These are phyloP conservation scores for Penicillium paxilli DNA, from an alignment of 495 filamentous ascomycete genomes.

Conservation along the genomic window DNA sequence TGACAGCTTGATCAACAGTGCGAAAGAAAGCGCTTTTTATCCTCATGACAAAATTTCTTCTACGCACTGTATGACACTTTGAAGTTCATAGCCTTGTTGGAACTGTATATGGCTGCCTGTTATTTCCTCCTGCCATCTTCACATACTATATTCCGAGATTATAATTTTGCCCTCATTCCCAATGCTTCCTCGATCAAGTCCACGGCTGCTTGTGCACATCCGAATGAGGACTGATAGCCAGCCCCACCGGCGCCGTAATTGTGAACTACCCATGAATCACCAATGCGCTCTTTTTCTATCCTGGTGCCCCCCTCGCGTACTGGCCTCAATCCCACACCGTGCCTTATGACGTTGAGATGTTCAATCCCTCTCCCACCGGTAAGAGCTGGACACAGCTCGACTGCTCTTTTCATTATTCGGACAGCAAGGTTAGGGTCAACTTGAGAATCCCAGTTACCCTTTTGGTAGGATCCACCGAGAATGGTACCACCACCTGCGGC, in stretches of 20 bases:
- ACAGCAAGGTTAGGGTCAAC: constrained; percentile 75
- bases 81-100: no score
- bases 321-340: constrained; percentile 84
- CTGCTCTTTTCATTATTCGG: constrained; percentile 81
- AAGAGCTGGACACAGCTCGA: constrained; percentile 70
- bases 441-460: constrained; percentile 74
- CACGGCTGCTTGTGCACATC: constrained; percentile 53
- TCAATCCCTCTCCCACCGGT: constrained; percentile 72
- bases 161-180: no score
- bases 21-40: no score
- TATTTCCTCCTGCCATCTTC: no score
- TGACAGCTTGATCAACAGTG: no score
- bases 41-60: no score
- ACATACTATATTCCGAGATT: no score
- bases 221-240: constrained; percentile 86
- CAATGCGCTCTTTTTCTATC: constrained; percentile 74
- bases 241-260: constrained; percentile 93
- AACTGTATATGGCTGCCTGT: no score
- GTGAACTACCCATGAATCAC: constrained; percentile 73
- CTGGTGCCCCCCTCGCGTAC: constrained; percentile 70
- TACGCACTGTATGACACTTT: no score
- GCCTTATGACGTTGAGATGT: constrained; percentile 74
- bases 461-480: constrained; percentile 82
- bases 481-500: constrained; percentile 75
- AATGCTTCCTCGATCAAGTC: no score